Base-by-base conservation (phyloP, 305 asterid genomes). In the Rubia occidens region DNA sequence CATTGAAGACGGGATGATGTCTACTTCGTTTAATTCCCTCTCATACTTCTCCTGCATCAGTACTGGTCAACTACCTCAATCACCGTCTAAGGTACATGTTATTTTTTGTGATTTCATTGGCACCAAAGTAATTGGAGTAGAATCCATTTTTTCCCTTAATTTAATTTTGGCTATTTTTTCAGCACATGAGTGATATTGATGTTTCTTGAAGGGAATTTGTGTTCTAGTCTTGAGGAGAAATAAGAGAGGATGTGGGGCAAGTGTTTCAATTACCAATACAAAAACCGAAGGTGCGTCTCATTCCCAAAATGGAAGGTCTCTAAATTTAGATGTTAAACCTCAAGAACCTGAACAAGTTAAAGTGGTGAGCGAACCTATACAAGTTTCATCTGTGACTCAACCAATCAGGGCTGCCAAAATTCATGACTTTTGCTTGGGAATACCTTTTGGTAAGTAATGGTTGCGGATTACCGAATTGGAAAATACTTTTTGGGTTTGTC, bases 341-440 rank as follows among this genome's bases (percentile, higher is more conserved):
- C 84, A 78, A 39, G 76, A 78, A 60, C 67, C 71, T 73, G 64
- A 62, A 80, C 85, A 72, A 42, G 56, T 67, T 32, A 66, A 59
- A 40, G 72, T 45, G 75, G 60, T 60, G 63, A 72, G 51, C 42
- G 78, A 78, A 60, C 66, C 73, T 17, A 26, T 47, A 49, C 54
- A 68, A 68, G 84, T 65, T 72, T 64, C 66, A 42, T 71, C 59
- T 40, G 47, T 49, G 66, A 47, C 71, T 81, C 79, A 78, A 75
- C 84, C 86, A 54, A 81, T 70, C 78, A 85, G 70, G 77, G 88
- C 90, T 42, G 97, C 97, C 51, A 90, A 78, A 82, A 90, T 88
- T 78, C 98, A 90, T 43, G 98, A 93, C 72, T 93, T 93, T 79
- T 81, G 85, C 72, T 79, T 93, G 59, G 97, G 97, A 67, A 93